Percentiles rank a stretch among this genome's conserved stretches.
Conservation (phyloP, 306 rosid species). For the Inga laurina region DNA sequence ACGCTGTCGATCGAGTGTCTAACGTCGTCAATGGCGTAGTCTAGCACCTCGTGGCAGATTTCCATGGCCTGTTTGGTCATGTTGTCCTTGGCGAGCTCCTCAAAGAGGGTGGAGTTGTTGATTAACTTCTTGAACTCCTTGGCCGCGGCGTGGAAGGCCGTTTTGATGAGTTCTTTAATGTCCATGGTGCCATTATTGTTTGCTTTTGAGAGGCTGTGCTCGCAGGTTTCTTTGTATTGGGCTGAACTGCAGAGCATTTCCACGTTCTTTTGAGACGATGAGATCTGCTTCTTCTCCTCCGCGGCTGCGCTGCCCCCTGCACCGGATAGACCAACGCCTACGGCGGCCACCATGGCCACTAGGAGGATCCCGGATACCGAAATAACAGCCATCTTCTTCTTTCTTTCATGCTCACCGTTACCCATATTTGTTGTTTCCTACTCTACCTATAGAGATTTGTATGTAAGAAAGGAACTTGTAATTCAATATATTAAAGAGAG, state of each 20-base stretch:
- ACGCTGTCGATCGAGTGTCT: conserved; percentile 34
- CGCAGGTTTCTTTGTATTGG: conserved; percentile 59
- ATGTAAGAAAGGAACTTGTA: neutral
- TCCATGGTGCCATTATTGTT: conserved; percentile 37
- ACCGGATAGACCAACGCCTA: neutral
- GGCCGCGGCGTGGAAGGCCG: conserved; percentile 45
- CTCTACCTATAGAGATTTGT: neutral
- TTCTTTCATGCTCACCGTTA: neutral
- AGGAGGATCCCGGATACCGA: neutral
- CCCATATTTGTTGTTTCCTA: neutral
- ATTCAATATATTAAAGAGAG: neutral
- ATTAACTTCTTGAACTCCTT: conserved; percentile 36
- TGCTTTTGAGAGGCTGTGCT: conserved; percentile 29
- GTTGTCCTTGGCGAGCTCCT: conserved; percentile 45
- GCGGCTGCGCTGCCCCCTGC: no score
- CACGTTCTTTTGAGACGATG: conserved; percentile 32
- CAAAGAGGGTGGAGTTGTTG: conserved; percentile 31
- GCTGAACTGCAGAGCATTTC: conserved; percentile 54
- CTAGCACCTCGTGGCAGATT: conserved; percentile 69
- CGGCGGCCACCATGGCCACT: neutral
- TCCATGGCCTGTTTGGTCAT: conserved; percentile 56
- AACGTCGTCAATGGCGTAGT: conserved; percentile 65
- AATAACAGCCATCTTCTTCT: neutral
- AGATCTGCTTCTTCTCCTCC: neutral
- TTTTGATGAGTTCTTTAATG: conserved; percentile 53